Evolutionary conservation across 192 early-diverging fungal species (phyloP).

Genomic region (Coemansia sp.): DNA sequence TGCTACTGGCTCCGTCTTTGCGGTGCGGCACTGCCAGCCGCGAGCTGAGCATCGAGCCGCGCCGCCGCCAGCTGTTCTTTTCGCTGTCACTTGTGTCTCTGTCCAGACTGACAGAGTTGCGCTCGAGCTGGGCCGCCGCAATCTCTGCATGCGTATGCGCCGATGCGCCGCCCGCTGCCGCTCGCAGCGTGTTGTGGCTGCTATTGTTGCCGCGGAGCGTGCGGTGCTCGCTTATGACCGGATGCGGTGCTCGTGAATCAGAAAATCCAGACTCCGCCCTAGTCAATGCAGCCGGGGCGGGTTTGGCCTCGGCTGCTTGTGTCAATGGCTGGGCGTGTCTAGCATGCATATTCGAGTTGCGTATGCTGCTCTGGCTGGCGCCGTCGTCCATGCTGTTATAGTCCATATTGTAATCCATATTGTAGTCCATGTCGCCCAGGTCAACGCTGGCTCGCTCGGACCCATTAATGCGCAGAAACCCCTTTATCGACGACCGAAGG

Average conservation of each 20-base stretch:
- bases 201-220: background rate
- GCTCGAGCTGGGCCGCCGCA: conserved; percentile 19
- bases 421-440: conserved; percentile 30
- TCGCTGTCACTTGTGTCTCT: conserved; percentile 18
- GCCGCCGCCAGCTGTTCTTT: conserved; percentile 44
- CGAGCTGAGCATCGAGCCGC: conserved; percentile 47
- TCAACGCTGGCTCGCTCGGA: conserved; percentile 43
- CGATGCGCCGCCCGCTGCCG: conserved; percentile 7
- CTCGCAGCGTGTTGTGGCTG: background rate
- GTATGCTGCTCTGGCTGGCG: conserved; percentile 5
- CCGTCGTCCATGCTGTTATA: conserved; percentile 6
- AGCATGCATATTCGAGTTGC: background rate
- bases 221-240: conserved; percentile 1
- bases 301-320: background rate
- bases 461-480: conserved; percentile 37
- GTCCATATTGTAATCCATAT: background rate
- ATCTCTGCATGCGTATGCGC: conserved; percentile 27
- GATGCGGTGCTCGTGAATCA: conserved; percentile 2
- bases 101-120: conserved; percentile 29
- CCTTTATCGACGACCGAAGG: conserved; percentile 42
- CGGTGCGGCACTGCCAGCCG: conserved; percentile 33
- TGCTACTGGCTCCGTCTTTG: conserved; percentile 12
- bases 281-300: background rate
- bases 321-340: background rate
- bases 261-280: conserved; percentile 14